phyloP scores from a whole-genome alignment of 345 rosid species.

The Corymbia maculata region DNA sequence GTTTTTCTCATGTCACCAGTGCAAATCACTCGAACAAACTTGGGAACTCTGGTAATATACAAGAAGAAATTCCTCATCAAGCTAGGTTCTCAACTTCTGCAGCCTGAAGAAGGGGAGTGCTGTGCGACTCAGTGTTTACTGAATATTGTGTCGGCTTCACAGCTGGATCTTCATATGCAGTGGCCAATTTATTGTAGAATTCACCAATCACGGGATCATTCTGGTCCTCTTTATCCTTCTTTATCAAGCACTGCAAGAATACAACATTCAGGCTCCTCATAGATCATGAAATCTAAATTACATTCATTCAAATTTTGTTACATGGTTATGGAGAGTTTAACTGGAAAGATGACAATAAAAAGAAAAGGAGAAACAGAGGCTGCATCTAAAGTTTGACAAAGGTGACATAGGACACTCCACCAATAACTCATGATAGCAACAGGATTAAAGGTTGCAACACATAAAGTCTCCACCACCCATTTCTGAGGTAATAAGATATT shows the following conservation, averaged over 20 bases:
- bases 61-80: background rate
- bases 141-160: slow-evolving; percentile 28
- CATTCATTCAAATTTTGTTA: background rate
- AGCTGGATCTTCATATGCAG: slow-evolving; percentile 72
- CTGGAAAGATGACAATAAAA: background rate
- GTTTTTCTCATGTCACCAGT: background rate
- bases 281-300: background rate
- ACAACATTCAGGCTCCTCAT: slow-evolving; percentile 1
- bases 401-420: background rate
- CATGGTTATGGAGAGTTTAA: background rate
- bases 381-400: background rate
- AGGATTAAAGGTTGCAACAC: background rate
- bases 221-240: slow-evolving; percentile 61
- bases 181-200: slow-evolving; percentile 44
- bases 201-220: slow-evolving; percentile 46
- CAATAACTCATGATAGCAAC: background rate
- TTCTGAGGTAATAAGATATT: background rate
- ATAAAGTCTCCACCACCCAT: background rate
- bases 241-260: slow-evolving; percentile 59
- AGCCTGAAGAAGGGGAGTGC: slow-evolving; percentile 40
- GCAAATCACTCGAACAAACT: background rate
- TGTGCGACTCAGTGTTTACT: slow-evolving; percentile 21
- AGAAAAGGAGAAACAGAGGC: background rate
- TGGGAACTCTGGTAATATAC: background rate
- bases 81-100: slow-evolving; percentile 8